Percentiles rank a stretch among this genome's conserved stretches.
phyloP scores from a whole-genome alignment of 2,329 filamentous ascomycete species.

The Cordyceps cateniannulata region DNA sequence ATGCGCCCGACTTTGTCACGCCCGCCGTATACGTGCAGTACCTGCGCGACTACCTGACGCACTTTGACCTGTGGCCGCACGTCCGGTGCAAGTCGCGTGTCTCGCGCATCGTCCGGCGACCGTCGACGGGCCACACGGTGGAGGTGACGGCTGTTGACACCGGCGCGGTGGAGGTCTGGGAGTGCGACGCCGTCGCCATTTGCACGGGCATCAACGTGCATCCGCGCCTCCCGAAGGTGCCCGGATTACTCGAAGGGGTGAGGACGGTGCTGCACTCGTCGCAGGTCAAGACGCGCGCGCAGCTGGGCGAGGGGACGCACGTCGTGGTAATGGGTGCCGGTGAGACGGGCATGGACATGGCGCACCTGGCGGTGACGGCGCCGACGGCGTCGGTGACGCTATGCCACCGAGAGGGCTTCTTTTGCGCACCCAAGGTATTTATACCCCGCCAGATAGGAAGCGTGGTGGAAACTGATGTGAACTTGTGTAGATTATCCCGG shows the following conservation, averaged over 20 bases:
- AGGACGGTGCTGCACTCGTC: conserved; percentile 37
- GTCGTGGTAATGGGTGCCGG: conserved; percentile 38
- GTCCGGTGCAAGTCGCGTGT: conserved; percentile 32
- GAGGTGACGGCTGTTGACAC: neutral
- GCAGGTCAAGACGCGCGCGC: conserved; percentile 32
- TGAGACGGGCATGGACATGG: conserved; percentile 40
- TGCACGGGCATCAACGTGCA: conserved; percentile 39
- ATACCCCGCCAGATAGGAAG: neutral
- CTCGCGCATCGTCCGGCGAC: conserved; percentile 18
- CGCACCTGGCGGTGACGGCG: conserved; percentile 37
- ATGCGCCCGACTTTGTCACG: conserved; percentile 38
- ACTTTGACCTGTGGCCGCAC: conserved; percentile 30
- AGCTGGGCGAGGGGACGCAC: conserved; percentile 33
- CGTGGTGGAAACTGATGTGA: neutral
- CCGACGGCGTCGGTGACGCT: conserved; percentile 35
- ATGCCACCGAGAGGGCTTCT: conserved; percentile 40
- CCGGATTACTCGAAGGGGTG: conserved; percentile 32
- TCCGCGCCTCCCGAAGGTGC: conserved; percentile 31
- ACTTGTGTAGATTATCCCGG: conserved; percentile 21
- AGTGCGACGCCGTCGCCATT: conserved; percentile 39
- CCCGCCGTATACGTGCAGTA: conserved; percentile 35
- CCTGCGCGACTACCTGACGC: conserved; percentile 32
- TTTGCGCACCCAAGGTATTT: conserved; percentile 36
- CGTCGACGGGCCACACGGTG: neutral
- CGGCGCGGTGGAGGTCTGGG: neutral